Evolutionary conservation across 2,329 filamentous ascomycete genomes (phyloP).

Genomic region (Pseudocercospora vitis): DNA sequence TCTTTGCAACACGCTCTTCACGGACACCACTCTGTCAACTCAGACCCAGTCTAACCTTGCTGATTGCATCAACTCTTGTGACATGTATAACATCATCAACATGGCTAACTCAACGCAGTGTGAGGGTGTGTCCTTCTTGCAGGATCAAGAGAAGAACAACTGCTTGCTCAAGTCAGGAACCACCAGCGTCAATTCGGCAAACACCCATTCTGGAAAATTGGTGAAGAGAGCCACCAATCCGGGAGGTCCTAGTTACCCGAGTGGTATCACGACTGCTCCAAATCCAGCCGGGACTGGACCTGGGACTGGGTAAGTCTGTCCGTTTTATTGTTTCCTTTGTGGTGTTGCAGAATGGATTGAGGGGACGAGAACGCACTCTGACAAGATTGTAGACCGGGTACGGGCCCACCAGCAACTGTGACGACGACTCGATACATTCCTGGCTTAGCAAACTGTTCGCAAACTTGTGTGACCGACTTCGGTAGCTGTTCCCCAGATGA

Average conservation of each 20-base stretch:
- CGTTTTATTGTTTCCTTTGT: not conserved
- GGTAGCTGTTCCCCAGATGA: too few relatives aligned
- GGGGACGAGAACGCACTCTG: not conserved
- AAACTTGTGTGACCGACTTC: too few relatives aligned
- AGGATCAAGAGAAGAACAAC: constrained; percentile 21
- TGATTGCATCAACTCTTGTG: constrained; percentile 36
- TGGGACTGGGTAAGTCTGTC: constrained; percentile 9
- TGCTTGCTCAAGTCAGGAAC: constrained; percentile 30
- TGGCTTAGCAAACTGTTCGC: constrained; percentile 4
- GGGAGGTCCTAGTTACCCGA: constrained; percentile 1
- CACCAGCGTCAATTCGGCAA: constrained; percentile 12
- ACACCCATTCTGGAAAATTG: constrained; percentile 25
- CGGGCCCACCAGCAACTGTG: not conserved
- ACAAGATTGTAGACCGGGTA: constrained; percentile 10
- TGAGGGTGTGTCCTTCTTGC: constrained; percentile 31
- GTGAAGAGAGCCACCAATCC: constrained; percentile 13
- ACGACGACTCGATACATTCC: constrained; percentile 6
- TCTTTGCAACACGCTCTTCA: constrained; percentile 28
- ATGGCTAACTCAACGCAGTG: constrained; percentile 30
- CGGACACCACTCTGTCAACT: constrained; percentile 26
- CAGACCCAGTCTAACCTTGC: constrained; percentile 28
- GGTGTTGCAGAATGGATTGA: not conserved
- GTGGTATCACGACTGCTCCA: constrained; percentile 3
- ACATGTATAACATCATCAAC: constrained; percentile 34
- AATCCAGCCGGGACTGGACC: not conserved